Conservation (phyloP, 257 asterid genomes). For the Solanum dulcamara region DNA sequence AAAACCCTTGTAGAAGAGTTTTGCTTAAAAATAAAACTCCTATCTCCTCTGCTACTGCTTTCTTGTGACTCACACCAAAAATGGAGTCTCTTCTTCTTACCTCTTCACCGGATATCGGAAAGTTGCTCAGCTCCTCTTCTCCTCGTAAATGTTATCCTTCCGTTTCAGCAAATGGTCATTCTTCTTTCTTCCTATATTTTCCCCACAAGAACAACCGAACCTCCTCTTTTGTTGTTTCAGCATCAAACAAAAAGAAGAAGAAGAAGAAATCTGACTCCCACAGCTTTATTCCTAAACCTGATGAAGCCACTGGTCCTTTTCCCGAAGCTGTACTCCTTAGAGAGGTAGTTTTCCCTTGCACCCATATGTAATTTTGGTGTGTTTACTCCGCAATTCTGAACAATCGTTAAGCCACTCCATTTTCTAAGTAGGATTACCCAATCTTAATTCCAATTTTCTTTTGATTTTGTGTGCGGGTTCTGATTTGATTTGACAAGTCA, state of each 20-base stretch:
- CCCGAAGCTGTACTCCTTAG: constrained; percentile 82
- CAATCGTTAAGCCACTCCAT: not conserved
- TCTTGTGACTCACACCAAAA: not conserved
- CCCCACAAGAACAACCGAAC: constrained; percentile 5
- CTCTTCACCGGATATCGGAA: not conserved
- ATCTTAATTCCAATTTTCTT: not conserved
- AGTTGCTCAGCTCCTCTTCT: not conserved
- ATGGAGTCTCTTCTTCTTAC: constrained; percentile 18
- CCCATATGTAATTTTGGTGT: not conserved
- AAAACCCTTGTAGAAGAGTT: not conserved
- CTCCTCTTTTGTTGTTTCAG: constrained; percentile 22
- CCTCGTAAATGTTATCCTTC: not conserved
- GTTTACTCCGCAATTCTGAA: not conserved
- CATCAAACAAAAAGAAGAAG: constrained; percentile 31
- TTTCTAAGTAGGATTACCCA: no score
- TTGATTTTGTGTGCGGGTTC: not conserved
- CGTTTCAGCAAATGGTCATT: constrained; percentile 9
- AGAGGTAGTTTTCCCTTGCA: constrained; percentile 26
- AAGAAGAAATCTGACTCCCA: constrained; percentile 39
- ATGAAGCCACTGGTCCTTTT: constrained; percentile 79
- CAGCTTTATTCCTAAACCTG: constrained; percentile 56
- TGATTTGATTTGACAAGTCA: not conserved
- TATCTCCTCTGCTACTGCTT: not conserved
- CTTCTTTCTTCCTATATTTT: constrained; percentile 7
- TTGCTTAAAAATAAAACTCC: not conserved